phyloP scores from a whole-genome alignment of 495 filamentous ascomycete genomes.

The Mycothermus thermophilus region DNA sequence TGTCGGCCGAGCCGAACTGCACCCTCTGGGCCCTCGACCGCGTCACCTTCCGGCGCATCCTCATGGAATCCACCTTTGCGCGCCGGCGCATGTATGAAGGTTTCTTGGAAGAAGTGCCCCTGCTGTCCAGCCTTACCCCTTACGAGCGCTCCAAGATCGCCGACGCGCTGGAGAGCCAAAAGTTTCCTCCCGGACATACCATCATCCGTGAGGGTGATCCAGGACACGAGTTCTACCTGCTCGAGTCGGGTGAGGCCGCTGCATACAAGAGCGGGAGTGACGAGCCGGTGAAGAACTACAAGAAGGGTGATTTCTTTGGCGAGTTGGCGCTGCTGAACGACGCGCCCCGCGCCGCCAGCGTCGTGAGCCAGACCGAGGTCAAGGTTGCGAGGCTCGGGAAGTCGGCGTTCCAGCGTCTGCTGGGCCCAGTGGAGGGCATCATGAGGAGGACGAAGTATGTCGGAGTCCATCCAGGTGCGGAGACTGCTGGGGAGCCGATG shows the following conservation, averaged over 20 bases:
- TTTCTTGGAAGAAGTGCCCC: slow-evolving; percentile 90
- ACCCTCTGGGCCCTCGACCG: slow-evolving; percentile 91
- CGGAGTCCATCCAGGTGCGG: slow-evolving; percentile 37
- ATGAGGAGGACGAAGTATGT: slow-evolving; percentile 63
- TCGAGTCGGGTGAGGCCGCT: slow-evolving; percentile 81
- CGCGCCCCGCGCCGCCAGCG: slow-evolving; percentile 81
- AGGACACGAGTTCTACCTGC: slow-evolving; percentile 81
- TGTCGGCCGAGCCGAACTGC: slow-evolving; percentile 63
- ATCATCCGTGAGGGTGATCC: slow-evolving; percentile 90
- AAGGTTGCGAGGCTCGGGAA: slow-evolving; percentile 93
- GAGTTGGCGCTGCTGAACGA: slow-evolving; percentile 90
- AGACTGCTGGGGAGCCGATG: slow-evolving; percentile 39
- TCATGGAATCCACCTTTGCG: slow-evolving; percentile 97
- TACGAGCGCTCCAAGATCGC: slow-evolving; percentile 96
- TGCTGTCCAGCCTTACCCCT: slow-evolving; percentile 68
- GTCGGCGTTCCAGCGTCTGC: slow-evolving; percentile 81
- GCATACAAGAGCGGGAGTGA: slow-evolving; percentile 55
- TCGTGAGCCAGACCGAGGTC: slow-evolving; percentile 66
- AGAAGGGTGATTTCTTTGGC: slow-evolving; percentile 92
- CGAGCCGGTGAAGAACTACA: slow-evolving; percentile 60
- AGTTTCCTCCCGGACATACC: slow-evolving; percentile 60
- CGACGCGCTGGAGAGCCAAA: slow-evolving; percentile 83
- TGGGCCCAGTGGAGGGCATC: slow-evolving; percentile 87
- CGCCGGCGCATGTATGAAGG: slow-evolving; percentile 92
- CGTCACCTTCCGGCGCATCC: slow-evolving; percentile 89